Base-by-base conservation (phyloP, 176 grass and related monocot species). In the Aegilops sharonensis region DNA sequence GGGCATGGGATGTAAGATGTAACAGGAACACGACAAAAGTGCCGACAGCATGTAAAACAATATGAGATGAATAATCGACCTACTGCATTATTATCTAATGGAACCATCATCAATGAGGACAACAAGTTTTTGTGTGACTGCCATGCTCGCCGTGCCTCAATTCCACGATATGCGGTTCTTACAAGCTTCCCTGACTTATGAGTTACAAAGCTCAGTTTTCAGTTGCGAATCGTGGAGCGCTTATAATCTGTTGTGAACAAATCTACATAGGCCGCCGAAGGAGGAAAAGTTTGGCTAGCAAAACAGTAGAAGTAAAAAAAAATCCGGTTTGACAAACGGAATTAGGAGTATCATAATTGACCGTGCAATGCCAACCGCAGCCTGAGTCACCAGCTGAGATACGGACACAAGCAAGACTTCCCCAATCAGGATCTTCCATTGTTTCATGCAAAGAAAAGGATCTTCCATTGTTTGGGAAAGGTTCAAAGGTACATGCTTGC, bases 61-160 rank as follows among this genome's bases (percentile, higher is more conserved):
- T 52, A 52, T 30, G 45, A 75, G 8, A 52, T 75, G 72, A 31
- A 15, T 52, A 75, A 31, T 75, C 4, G 2, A 56, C 17, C 47
- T 20, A 54, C 27, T 54, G 54, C 8, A 54, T 15, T 76, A 23
- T 12, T 66, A 23, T 50, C 47, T 77, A 60, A 82, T 35, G 42
- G 35, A 89, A 75, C 20, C 77, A 85, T 17, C 89, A 66, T 27
- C 52, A 62, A 90, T 83, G 34, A 47, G 82, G 32, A 12, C 23
- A 78, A 69, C 54, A 77, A 39, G 64, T 78, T 32, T 78, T 18
- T 11, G 21, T 62, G 32, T 43, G 32, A 47, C 43, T 52, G 24
- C 43, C 72, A 30, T 5, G 25, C 45, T 75, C 43, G 24, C 32
- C 17, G 8, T 74, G 13, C 68, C 57, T 75, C 35, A 9, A 73